Base-by-base conservation (phyloP, 495 filamentous ascomycete species). In the Antarctomyces pellizariae region DNA sequence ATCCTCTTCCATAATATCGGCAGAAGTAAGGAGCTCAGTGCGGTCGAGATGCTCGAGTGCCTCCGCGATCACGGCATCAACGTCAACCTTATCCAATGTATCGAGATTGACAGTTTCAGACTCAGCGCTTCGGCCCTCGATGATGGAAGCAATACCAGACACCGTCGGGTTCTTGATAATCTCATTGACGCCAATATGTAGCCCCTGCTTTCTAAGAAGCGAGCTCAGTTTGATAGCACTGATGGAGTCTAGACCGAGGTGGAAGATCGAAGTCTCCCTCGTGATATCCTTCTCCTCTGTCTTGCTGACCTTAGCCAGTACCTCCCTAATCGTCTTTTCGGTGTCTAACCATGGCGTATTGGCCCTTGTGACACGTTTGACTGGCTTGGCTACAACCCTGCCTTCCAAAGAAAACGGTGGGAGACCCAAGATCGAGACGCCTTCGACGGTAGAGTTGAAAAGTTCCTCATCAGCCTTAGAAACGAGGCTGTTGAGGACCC, bases 171-270 rank as follows among this genome's bases (percentile, higher is more conserved):
- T 64, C 32, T 53, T 56, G 1, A 83, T 46, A 24, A 86, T 60
- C 18, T 75, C 63, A 5, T 71, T 62, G 7, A 79, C 68, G 16
- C 54, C 52, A 0, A 79, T 42, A 3, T 45, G 45, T 2, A 82
- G 41, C 0, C 56, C 60, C 19, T 60, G 49, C 22, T 64, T 68
- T 11, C 62, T 59, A 6, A 82, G 52, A n/a, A 70, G 46, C 0
- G 67, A 56, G 13, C 67, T 62, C 9, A 72, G 57, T 25, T 72
- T 69, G 45, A 92, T 82, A 6, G 79, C 75, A 28, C 72, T 76
- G 39, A 95, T 78, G 2, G 83, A 92, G 42, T 95, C 83, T 18
- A 92, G 56, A 4, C 84, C 83, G 4, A 95, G 57, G 36, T 76
- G 68, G 42, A 84, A 89, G 13, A 92, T 74, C 13, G 62, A 77